Percentiles rank a stretch among this genome's conserved stretches.
Conservation (phyloP, 2,329 filamentous ascomycete species). For the Venturia aucupariae region DNA sequence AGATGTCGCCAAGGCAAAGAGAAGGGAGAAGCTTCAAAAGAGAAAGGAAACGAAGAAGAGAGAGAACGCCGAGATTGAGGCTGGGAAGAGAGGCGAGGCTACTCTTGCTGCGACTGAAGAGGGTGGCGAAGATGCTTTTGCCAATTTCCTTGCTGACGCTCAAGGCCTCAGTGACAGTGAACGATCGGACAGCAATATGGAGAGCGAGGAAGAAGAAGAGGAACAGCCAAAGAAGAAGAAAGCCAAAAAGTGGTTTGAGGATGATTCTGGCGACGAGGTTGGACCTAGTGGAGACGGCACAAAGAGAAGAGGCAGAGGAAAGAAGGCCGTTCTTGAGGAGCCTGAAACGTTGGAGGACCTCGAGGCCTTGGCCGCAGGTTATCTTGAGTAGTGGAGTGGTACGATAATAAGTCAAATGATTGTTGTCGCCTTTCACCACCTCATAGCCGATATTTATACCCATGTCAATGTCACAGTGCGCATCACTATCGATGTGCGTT, state of each 20-base stretch:
- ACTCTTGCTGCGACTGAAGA: constrained; percentile 23
- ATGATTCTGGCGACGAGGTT: constrained; percentile 46
- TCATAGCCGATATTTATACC: too few species aligned
- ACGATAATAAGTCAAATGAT: background rate
- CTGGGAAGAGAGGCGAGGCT: constrained; percentile 48
- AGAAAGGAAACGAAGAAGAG: constrained; percentile 56
- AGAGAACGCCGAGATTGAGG: constrained; percentile 47
- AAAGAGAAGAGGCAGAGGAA: constrained; percentile 42
- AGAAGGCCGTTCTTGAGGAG: constrained; percentile 51
- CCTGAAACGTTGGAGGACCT: constrained; percentile 73
- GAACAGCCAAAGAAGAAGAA: constrained; percentile 48
- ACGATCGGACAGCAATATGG: constrained; percentile 35
- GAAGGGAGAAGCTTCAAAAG: constrained; percentile 65
- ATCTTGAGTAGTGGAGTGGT: constrained; percentile 40
- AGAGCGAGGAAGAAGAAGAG: constrained; percentile 48
- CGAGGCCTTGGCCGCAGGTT: constrained; percentile 64
- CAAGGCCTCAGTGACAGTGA: constrained; percentile 24
- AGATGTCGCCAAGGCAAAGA: constrained; percentile 66
- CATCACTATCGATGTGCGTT: too few species aligned
- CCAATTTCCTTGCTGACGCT: constrained; percentile 34
- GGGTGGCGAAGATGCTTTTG: constrained; percentile 31
- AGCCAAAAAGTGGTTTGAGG: constrained; percentile 68
- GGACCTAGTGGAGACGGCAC: constrained; percentile 35
- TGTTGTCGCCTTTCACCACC: too few species aligned
- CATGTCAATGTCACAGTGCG: too few species aligned